Percentiles rank a stretch among this genome's conserved stretches.
phyloP scores from a whole-genome alignment of 2,329 filamentous ascomycete genomes.

The Corynespora cassiicola region DNA sequence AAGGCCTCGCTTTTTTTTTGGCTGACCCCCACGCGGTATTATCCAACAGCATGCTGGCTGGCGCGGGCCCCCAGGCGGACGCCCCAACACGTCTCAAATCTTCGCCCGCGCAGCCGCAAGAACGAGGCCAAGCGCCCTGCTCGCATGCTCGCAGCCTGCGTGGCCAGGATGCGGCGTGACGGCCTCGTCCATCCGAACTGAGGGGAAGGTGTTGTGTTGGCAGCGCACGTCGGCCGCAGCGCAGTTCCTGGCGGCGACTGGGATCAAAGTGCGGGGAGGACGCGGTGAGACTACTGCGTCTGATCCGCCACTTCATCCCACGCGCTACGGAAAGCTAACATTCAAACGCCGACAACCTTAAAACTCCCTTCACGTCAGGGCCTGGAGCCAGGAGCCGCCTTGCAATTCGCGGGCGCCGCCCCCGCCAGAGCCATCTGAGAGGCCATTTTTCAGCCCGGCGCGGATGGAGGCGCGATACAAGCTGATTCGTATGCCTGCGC shows the following conservation, averaged over 20 bases:
- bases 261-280: slow-evolving; percentile 41
- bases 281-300: slow-evolving; percentile 18
- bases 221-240: slow-evolving; percentile 9
- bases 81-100: too few species aligned
- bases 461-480: slow-evolving; percentile 20
- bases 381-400: slow-evolving; percentile 9
- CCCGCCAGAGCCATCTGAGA: slow-evolving; percentile 19
- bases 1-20: slow-evolving; percentile 9
- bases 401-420: slow-evolving; percentile 23
- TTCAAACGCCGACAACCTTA: slow-evolving; percentile 41
- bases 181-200: not conserved
- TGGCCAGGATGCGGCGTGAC: slow-evolving; percentile 3
- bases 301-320: slow-evolving; percentile 39
- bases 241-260: slow-evolving; percentile 37
- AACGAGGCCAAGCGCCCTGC: too few species aligned
- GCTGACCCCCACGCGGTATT: slow-evolving; percentile 46
- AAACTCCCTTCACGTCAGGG: slow-evolving; percentile 13
- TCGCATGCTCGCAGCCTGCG: too few species aligned
- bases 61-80: slow-evolving; percentile 1
- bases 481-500: slow-evolving; percentile 28
- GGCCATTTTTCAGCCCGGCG: slow-evolving; percentile 16
- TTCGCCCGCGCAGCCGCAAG: too few species aligned
- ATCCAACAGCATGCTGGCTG: slow-evolving; percentile 26
- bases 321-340: slow-evolving; percentile 28
- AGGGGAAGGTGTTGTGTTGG: slow-evolving; percentile 21